A percentile compares a stretch with the other conserved stretches of the same genome.
phyloP scores from a whole-genome alignment of 805 yeast species.

The Yarrowia sp. region DNA sequence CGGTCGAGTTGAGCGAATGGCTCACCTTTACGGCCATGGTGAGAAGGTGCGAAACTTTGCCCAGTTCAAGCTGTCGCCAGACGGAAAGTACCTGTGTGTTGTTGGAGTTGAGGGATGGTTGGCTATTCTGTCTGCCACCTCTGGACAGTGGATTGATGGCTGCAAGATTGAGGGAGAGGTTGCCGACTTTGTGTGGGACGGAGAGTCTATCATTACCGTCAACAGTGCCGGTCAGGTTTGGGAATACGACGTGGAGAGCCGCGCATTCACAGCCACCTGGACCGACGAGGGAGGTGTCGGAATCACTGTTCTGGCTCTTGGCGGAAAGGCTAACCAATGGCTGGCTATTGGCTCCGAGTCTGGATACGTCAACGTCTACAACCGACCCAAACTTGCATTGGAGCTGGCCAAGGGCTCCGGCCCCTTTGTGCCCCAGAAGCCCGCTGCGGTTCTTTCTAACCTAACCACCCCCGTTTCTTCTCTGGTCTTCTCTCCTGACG shows the following conservation, averaged over 20 bases:
- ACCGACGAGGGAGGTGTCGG: constrained; percentile 83
- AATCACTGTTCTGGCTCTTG: constrained; percentile 70
- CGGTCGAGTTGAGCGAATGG: constrained; percentile 76
- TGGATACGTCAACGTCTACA: constrained; percentile 88
- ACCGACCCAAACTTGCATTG: constrained; percentile 39
- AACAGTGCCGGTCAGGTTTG: constrained; percentile 83
- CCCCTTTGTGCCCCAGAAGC: constrained; percentile 31
- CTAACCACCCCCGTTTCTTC: constrained; percentile 77
- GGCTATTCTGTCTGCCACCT: constrained; percentile 68
- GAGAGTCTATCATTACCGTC: constrained; percentile 54
- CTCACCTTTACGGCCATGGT: constrained; percentile 90
- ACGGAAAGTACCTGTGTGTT: constrained; percentile 70
- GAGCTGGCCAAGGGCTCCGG: constrained; percentile 37
- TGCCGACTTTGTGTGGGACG: constrained; percentile 72
- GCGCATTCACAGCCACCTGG: constrained; percentile 67
- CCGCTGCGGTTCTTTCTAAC: constrained; percentile 61
- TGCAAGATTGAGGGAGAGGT: constrained; percentile 86
- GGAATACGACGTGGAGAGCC: constrained; percentile 65
- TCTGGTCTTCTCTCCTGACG: constrained; percentile 76
- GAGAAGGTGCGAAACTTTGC: constrained; percentile 82
- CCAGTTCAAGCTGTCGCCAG: constrained; percentile 70
- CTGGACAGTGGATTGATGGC: constrained; percentile 85
- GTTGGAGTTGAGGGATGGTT: constrained; percentile 90
- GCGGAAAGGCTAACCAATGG: constrained; percentile 72
- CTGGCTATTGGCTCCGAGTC: constrained; percentile 84